These are phyloP conservation scores for Colletotrichum sp. DNA, from an alignment of 2,329 filamentous ascomycete species.

Conservation along the genomic window DNA sequence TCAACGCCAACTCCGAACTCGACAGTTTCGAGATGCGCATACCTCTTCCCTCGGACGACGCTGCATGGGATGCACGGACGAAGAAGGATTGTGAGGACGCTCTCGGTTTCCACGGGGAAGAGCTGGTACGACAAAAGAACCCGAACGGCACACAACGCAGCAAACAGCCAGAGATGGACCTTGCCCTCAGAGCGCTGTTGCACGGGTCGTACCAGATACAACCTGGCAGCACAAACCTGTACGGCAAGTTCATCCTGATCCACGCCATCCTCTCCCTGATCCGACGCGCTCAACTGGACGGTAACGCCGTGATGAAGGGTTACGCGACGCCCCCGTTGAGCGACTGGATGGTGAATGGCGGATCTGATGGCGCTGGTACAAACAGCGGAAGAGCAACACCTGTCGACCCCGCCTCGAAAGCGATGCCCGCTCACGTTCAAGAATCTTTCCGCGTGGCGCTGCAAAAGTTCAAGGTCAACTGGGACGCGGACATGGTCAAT, in stretches of 20 bases:
- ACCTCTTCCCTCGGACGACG: constrained; percentile 75
- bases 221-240: constrained; percentile 70
- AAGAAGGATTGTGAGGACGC: constrained; percentile 66
- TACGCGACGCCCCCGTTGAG: constrained; percentile 62
- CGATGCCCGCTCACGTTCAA: constrained; percentile 48
- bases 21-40: constrained; percentile 68
- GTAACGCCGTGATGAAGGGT: constrained; percentile 38
- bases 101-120: constrained; percentile 64
- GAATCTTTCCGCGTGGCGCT: constrained; percentile 60
- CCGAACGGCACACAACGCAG: constrained; percentile 64
- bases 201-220: constrained; percentile 63
- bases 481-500: constrained; percentile 71
- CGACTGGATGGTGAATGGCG: constrained; percentile 57
- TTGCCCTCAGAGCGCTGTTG: constrained; percentile 65
- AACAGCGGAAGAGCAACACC: constrained; percentile 52
- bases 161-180: constrained; percentile 68
- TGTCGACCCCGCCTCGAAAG: constrained; percentile 37
- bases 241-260: constrained; percentile 75
- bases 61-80: constrained; percentile 71
- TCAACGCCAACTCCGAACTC: constrained; percentile 69
- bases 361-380: constrained; percentile 37
- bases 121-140: constrained; percentile 60
- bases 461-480: constrained; percentile 73
- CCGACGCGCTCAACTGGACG: constrained; percentile 45
- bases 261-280: constrained; percentile 71